These are phyloP conservation scores for Yamadazyma diddensiae DNA, from an alignment of 1,139 yeast species.

Conservation along the genomic window DNA sequence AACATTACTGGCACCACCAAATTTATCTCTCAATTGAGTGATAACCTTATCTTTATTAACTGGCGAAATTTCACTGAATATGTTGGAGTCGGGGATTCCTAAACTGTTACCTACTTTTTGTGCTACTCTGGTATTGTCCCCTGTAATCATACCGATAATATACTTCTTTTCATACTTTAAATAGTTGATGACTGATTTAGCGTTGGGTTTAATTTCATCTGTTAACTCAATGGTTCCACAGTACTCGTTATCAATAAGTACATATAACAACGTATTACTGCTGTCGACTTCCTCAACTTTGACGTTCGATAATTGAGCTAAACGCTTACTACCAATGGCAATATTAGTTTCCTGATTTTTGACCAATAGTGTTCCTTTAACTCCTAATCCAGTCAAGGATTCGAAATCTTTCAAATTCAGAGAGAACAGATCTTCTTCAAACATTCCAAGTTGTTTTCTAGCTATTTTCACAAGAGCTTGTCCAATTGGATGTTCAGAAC, in stretches of 20 bases:
- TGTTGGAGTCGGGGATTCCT: slow-evolving; percentile 62
- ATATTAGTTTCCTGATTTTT: slow-evolving; percentile 27
- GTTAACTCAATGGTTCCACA: slow-evolving; percentile 65
- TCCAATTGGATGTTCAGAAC: slow-evolving; percentile 89
- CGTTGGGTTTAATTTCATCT: slow-evolving; percentile 70
- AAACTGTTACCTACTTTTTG: slow-evolving; percentile 59
- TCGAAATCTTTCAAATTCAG: slow-evolving; percentile 39
- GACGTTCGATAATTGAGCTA: slow-evolving; percentile 29
- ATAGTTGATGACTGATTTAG: slow-evolving; percentile 56
- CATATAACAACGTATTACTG: slow-evolving; percentile 35
- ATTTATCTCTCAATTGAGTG: slow-evolving; percentile 48
- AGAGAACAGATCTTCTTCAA: slow-evolving; percentile 33
- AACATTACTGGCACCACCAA: slow-evolving; percentile 28
- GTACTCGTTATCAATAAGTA: slow-evolving; percentile 52
- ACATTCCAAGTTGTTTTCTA: slow-evolving; percentile 23
- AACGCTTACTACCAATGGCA: slow-evolving; percentile 54
- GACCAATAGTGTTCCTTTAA: slow-evolving; percentile 44
- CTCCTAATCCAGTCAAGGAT: slow-evolving; percentile 70
- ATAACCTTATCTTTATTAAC: slow-evolving; percentile 71
- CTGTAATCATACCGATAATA: slow-evolving; percentile 86
- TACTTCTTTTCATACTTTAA: slow-evolving; percentile 50
- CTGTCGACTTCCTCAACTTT: slow-evolving; percentile 14
- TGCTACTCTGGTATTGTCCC: slow-evolving; percentile 73
- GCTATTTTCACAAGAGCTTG: slow-evolving; percentile 53
- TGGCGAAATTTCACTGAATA: slow-evolving; percentile 79